Base-by-base conservation (phyloP, 2,329 filamentous ascomycete species). In the Phyllosticta paracitricarpa region DNA sequence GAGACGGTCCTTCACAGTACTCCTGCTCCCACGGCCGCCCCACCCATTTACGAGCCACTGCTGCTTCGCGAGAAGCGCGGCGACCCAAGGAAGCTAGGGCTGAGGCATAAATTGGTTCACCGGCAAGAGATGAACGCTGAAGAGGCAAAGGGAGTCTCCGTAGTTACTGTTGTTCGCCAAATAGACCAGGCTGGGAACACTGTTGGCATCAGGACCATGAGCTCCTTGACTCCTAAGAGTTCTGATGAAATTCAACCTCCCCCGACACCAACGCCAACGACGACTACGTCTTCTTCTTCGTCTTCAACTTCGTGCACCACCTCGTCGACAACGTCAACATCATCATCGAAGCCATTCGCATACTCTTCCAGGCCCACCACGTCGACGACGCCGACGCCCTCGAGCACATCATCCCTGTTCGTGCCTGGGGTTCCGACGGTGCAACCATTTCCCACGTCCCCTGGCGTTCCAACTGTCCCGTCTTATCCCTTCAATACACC, bases 371-470 rank as follows among this genome's bases (percentile, higher is more conserved):
- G 19, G 19, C 19, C 19, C 19, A 22, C 19, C 19, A 22, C 1
- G 19, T 22, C 19, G 19, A 22, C 19, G 19, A 22, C 19, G 10
- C 10, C 33, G 33, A 40, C 33, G 14, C 33, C 22, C 14, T 55
- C 26, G 12, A 55, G 9, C 24, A 55, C 24, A 12, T 55, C 26
- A 22, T 26, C 22, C 14, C 25, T 22, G 17, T 30, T 24, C 4
- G 25, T 69, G 7, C 68, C 68, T 52, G 62, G 63, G 12, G 71
- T 72, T 8, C 72, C 72, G 7, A 61, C 71, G 2, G 72, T 74
- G 8, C 71, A 71, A 35, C 63, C 69, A 12, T 75, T 74, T 58
- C 73, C 73, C 1, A 71, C 65, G 62, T 66, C 72, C 35, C 64
- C 74, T 35, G 65, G 55, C 22, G 61, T 59, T 14, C 64, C 61